Evolutionary conservation across 2,329 filamentous ascomycete species (phyloP), one percentile per base, ranked within the genome.

Genomic region (Cladosporium sphaerospermum): DNA sequence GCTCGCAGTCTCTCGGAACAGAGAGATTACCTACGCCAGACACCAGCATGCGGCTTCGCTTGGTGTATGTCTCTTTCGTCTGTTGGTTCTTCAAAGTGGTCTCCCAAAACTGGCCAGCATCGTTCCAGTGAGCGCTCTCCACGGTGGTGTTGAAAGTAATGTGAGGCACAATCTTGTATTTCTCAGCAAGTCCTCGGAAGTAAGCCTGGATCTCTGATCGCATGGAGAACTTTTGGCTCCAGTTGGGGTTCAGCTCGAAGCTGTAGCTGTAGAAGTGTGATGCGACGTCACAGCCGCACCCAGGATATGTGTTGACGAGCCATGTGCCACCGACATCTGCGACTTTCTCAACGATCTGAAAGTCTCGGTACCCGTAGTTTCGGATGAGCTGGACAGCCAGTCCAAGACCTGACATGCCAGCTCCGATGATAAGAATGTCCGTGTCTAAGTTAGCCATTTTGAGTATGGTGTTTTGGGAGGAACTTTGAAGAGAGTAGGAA

Each of bases 391-490:
- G 73, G 16, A 76, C 67, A 10, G 74, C 74, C 49, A 76, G 65
- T n/a, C 70, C 73, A 13, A 76, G 57, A 32, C 75, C 75, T 32
- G 69, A 73, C 65, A 73, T 70, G 56, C 75, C 75, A n/a, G 73
- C 75, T n/a, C 75, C 75, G 37, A 77, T 75, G 42, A 78, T 75
- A 28, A 77, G 67, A 52, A 77, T 70, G 58, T 77, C 73, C 2
- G 69, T 72, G 56, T 74, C 71, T 48, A 70, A 62, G 32, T 66
- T 64, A 66, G 71, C 51, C 47, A 48, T 57, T 28, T 33, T 55
- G 19, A 9, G 37, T 48, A 64, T 19, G 3, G 13, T 16, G 23
- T 5, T 28, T 5, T 5, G 4, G 23, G 23, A 3, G 23, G 23
- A 28, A 28, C 23, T 28, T 7, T 28, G 23, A 13, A 31, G 9